Evolutionary conservation across 495 filamentous ascomycete genomes (phyloP).

Genomic region (Daldinia loculata): DNA sequence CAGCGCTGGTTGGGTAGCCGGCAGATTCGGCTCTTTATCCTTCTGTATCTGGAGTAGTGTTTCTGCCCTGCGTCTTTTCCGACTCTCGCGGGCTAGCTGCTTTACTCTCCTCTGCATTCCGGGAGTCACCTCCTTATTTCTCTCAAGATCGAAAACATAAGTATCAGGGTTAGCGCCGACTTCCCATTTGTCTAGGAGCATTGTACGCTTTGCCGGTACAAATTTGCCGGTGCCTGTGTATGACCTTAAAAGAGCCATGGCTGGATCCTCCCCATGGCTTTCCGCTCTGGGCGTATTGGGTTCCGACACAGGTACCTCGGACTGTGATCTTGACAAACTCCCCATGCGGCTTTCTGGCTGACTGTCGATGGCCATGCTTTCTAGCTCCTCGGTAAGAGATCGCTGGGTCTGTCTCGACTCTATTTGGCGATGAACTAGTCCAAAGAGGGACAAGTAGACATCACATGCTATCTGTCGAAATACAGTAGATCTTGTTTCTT

Average conservation of each 20-base stretch:
- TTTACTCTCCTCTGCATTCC: constrained; percentile 40
- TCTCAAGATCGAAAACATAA: constrained; percentile 45
- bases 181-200: constrained; percentile 46
- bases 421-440: constrained; percentile 32
- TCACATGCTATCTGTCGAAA: constrained; percentile 39
- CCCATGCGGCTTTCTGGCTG: constrained; percentile 32
- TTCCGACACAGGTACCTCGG: constrained; percentile 16
- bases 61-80: constrained; percentile 42
- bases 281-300: constrained; percentile 24
- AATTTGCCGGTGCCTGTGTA: constrained; percentile 46
- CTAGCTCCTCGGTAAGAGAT: constrained; percentile 19
- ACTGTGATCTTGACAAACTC: constrained; percentile 26
- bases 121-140: constrained; percentile 25
- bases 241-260: constrained; percentile 41
- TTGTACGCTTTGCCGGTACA: constrained; percentile 32
- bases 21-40: constrained; percentile 37
- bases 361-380: constrained; percentile 38
- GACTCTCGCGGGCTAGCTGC: constrained; percentile 36
- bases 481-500: constrained; percentile 1
- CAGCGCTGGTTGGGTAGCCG: constrained; percentile 41
- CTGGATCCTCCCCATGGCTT: constrained; percentile 33
- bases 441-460: constrained; percentile 39
- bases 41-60: constrained; percentile 34
- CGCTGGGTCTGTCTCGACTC: constrained; percentile 12
- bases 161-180: constrained; percentile 33